Evolutionary conservation across 1,284 basidiomycete genomes (phyloP), one percentile per base, ranked within the genome.

Genomic region (Leccinum pachyderme): DNA sequence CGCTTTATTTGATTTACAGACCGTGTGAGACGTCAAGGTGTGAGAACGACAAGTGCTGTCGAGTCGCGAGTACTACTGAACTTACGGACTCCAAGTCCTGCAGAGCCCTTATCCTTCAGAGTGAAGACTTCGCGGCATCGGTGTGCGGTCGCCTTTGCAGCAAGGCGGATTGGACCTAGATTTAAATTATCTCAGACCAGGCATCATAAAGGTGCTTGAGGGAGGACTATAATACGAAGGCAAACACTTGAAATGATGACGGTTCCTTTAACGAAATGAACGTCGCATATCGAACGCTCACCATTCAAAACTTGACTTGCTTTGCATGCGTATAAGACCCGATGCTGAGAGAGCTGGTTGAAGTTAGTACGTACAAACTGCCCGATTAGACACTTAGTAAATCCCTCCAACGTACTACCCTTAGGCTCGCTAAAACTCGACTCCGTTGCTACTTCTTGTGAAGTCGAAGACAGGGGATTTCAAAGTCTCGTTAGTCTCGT

Each of bases 141-240:
- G 28, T 9, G n/a, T 18, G 12, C 41, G 18, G 15, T 18, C 37
- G 29, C 22, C 45, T 29, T 49, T 45, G 13, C 24, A 44, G 15
- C 5, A 45, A 45, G 7, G n/a, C 18, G 11, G 3, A 29, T 28
- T 7, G 11, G 45, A 22, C 18, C 18, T 9, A 29, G 28, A 47
- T 47, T 18, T 29, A 6, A 5, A n/a, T 5, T n/a, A 57, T 59
- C 22, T 47, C 13, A 60, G 22, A 0, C 46, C 9, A n/a, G 8
- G 32, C 27, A 43, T 58, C n/a, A n/a, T 22, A 13, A 8, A 35
- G 7, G 11, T 22, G 24, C 24, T 53, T 41, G 3, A 58, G 18
- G 24, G 57, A 52, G 33, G 49, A 51, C 56, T 58, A 44, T 25
- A 8, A 52, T 56, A 32, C 55, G 37, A 8, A n/a, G 35, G 33